Percentiles rank a stretch among this genome's conserved stretches.
Conservation (phyloP, 768 basidiomycete genomes). For the Strobilomyces confusus region DNA sequence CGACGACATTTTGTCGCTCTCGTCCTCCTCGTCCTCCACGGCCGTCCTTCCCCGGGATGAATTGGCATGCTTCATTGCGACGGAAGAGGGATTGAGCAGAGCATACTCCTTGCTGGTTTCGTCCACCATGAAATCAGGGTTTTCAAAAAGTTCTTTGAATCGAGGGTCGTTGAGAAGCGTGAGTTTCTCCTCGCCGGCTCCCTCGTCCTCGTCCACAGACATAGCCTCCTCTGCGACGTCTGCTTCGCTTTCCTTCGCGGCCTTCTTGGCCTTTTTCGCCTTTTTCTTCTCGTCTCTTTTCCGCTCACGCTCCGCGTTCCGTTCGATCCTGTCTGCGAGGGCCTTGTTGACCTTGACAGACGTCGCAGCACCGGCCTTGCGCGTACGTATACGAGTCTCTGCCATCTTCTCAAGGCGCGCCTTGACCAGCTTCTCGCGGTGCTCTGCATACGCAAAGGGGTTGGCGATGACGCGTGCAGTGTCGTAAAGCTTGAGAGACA, state of each 20-base stretch:
- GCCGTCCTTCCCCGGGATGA: slow-evolving; percentile 59
- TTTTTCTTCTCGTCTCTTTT: slow-evolving; percentile 55
- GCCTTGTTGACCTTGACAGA: slow-evolving; percentile 58
- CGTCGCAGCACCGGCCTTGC: slow-evolving; percentile 46
- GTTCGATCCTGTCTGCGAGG: slow-evolving; percentile 74
- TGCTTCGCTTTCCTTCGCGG: slow-evolving; percentile 31
- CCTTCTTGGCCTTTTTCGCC: slow-evolving; percentile 40
- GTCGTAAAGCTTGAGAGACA: slow-evolving; percentile 93
- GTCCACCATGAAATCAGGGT: slow-evolving; percentile 90
- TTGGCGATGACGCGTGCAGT: slow-evolving; percentile 94
- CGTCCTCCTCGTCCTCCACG: slow-evolving; percentile 86
- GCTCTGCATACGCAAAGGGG: slow-evolving; percentile 92
- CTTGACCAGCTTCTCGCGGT: slow-evolving; percentile 82
- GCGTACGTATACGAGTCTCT: slow-evolving; percentile 83
- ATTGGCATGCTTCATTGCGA: slow-evolving; percentile 45
- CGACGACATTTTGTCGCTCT: slow-evolving; percentile 67
- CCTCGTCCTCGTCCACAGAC: slow-evolving; percentile 28
- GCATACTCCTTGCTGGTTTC: slow-evolving; percentile 83
- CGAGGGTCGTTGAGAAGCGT: slow-evolving; percentile 80
- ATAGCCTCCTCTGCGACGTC: slow-evolving; percentile 32
- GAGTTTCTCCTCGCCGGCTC: slow-evolving; percentile 23
- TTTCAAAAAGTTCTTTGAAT: slow-evolving; percentile 86
- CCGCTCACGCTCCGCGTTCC: slow-evolving; percentile 52
- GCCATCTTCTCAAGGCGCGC: slow-evolving; percentile 93
- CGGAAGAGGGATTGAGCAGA: slow-evolving; percentile 87